Conservation (phyloP, 768 basidiomycete species). For the Leucosporidium scottii region DNA sequence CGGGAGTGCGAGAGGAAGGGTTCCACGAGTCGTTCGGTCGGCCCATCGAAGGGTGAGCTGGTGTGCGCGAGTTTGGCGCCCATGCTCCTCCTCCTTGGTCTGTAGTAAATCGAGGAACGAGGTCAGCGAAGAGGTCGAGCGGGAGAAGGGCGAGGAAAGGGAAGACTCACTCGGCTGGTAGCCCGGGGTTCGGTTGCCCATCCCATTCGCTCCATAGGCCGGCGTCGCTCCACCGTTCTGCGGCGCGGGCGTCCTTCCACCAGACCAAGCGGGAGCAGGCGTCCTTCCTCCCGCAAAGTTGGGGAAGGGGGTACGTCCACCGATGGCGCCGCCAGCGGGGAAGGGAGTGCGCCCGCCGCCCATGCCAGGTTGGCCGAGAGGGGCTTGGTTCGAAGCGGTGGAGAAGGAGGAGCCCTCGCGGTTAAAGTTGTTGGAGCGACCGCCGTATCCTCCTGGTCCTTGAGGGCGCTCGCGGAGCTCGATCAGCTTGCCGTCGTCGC, state of each 20-base stretch:
- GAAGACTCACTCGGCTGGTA: background rate
- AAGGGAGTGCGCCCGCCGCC: background rate
- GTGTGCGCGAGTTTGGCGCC: constrained; percentile 13
- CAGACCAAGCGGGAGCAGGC: constrained; percentile 26
- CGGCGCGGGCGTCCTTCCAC: constrained; percentile 29
- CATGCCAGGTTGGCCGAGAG: constrained; percentile 10
- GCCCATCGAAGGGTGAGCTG: constrained; percentile 14
- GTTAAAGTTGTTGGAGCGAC: background rate
- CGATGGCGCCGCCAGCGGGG: constrained; percentile 1
- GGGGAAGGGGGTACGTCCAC: constrained; percentile 35
- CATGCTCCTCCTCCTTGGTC: background rate
- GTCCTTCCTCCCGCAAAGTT: constrained; percentile 27
- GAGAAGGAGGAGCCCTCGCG: constrained; percentile 13
- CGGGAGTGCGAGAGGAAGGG: constrained; percentile 27
- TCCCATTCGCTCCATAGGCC: background rate
- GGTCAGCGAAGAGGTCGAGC: background rate
- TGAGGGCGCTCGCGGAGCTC: constrained; percentile 16
- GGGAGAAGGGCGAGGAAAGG: background rate
- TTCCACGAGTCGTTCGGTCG: constrained; percentile 23
- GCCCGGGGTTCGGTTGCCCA: constrained; percentile 17
- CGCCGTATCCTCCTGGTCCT: constrained; percentile 9
- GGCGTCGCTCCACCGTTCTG: constrained; percentile 11
- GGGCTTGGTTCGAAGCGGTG: constrained; percentile 11
- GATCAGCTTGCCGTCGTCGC: constrained; percentile 21
- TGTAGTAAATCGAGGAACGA: background rate